Base-by-base conservation (phyloP, 805 yeast genomes). In the Metschnikowia drakensbergensis region DNA sequence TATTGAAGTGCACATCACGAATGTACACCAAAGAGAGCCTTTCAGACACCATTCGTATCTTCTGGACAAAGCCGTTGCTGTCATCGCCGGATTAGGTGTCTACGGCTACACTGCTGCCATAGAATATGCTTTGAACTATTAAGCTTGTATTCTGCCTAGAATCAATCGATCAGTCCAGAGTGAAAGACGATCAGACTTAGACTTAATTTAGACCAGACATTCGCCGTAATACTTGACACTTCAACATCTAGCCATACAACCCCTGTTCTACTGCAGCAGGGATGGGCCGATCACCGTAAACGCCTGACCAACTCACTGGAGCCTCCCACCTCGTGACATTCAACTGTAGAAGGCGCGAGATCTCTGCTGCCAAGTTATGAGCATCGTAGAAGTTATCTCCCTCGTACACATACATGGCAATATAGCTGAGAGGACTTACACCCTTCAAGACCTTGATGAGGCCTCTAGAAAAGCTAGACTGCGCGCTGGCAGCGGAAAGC, bases 311-410 rank as follows among this genome's bases (percentile, higher is more conserved):
- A 33, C 96, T 86, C 11, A 74, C 68, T 0, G 98, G 97, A 6
- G 71, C 70, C 7, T 62, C 54, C 77, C 82, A 79, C 5, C 51
- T 31, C 7, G 40, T 33, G 2, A 49, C 42, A n/a, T 54, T 45
- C 25, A 64, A 45, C 6, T 51, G 61, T 27, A 71, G 56, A 17
- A 69, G 51, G 4, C 65, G 55, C 5, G 62, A 54, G 2, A 74
- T 62, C 30, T 65, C 63, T 9, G 53, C 52, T 2, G 86, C 82
- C 51, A 85, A 64, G 7, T 61, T 52, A 37, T 70, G 71, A 6
- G 95, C 94, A 63, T 90, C 96, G 22, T 65, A 60, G 28, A 83
- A 77, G 63, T 92, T 92, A 64, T 91, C 97, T 31, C 98, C 97
- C 63, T 91, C 97, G 64, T 88, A 89, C 1, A 85, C 95, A 61